A percentile compares a stretch with the other conserved stretches of the same genome.
phyloP scores from a whole-genome alignment of 768 basidiomycete species.

The Coprinopsis sp. region DNA sequence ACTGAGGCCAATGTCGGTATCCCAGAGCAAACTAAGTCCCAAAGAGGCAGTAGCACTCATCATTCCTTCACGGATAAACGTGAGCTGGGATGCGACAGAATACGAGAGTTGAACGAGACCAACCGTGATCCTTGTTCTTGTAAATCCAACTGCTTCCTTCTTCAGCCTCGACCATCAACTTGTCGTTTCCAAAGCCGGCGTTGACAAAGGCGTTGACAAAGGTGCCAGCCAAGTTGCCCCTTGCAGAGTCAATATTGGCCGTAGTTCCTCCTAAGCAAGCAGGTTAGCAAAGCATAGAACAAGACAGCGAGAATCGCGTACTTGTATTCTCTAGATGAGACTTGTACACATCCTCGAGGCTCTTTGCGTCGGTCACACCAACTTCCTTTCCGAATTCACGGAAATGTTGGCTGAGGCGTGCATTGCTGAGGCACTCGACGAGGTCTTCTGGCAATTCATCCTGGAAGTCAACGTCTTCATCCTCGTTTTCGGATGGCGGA shows the following conservation, averaged over 20 bases:
- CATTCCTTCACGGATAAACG: conserved; percentile 58
- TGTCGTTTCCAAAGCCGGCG: conserved; percentile 97
- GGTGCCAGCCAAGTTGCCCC: conserved; percentile 91
- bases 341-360: conserved; percentile 96
- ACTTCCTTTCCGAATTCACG: conserved; percentile 91
- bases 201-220: conserved; percentile 99
- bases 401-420: conserved; percentile 79
- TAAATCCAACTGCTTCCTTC: conserved; percentile 99
- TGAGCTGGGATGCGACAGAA: background rate
- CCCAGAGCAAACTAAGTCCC: conserved; percentile 92
- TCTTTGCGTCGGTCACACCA: conserved; percentile 84
- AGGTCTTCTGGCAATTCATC: conserved; percentile 78
- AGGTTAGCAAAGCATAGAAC: background rate
- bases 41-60: conserved; percentile 94
- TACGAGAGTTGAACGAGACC: conserved; percentile 20
- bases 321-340: conserved; percentile 89
- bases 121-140: conserved; percentile 98
- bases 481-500: conserved; percentile 44
- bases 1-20: conserved; percentile 88
- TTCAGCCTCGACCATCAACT: conserved; percentile 94
- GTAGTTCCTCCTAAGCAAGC: conserved; percentile 51
- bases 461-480: conserved; percentile 51
- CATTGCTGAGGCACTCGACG: conserved; percentile 81
- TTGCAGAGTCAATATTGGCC: conserved; percentile 85
- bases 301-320: conserved; percentile 24